phyloP scores from a whole-genome alignment of 83 land plant genomes.

The Thuja plicata region DNA sequence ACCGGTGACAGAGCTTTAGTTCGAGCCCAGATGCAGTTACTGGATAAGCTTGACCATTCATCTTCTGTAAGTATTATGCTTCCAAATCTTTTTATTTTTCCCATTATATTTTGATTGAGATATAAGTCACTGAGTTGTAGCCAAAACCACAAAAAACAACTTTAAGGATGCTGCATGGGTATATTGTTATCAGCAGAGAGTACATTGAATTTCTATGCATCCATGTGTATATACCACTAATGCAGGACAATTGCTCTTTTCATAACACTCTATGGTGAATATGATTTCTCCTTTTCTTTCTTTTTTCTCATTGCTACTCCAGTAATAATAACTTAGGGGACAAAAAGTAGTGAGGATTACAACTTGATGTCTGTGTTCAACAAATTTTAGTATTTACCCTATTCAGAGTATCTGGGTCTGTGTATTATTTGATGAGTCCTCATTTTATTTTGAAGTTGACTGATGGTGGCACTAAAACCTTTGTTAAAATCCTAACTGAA shows the following conservation, averaged over 20 bases:
- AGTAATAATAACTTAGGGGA: neutral
- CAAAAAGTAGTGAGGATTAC: neutral
- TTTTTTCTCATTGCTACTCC: neutral
- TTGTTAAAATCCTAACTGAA: neutral
- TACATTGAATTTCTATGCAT: neutral
- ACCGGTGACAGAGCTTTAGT: constrained; percentile 11
- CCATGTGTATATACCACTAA: neutral
- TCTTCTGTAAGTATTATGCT: constrained; percentile 39
- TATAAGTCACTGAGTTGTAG: neutral
- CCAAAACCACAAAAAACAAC: neutral
- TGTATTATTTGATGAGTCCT: neutral
- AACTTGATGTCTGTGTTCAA: constrained; percentile 1
- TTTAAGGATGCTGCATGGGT: neutral
- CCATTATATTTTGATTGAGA: neutral
- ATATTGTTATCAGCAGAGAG: neutral
- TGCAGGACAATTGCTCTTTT: neutral
- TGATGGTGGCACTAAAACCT: neutral
- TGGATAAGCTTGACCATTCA: constrained; percentile 29
- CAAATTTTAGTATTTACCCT: neutral
- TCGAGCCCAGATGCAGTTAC: constrained; percentile 13
- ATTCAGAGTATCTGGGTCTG: neutral
- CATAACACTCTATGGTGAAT: neutral
- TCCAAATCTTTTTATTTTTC: neutral
- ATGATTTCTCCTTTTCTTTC: neutral
- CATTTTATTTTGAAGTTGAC: neutral